Evolutionary conservation across 116 monocot species (phyloP).

Genomic region (Papilionanthe hybrid): DNA sequence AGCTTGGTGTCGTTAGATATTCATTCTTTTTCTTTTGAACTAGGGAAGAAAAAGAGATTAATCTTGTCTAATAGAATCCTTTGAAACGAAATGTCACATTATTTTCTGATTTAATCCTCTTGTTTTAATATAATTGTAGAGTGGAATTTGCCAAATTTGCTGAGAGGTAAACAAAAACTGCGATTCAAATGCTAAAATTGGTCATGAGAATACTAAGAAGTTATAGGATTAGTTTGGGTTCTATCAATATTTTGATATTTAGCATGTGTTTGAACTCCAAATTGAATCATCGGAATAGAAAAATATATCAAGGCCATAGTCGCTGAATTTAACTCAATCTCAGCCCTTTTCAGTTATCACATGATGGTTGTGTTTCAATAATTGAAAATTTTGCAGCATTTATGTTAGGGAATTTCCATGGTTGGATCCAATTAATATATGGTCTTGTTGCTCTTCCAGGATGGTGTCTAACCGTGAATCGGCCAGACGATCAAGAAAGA

Average conservation of each 20-base stretch:
- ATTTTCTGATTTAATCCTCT: neutral
- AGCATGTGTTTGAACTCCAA: neutral
- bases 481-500: slow-evolving; percentile 21
- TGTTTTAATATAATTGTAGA: neutral
- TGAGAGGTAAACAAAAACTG: neutral
- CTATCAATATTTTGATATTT: neutral
- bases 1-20: neutral
- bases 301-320: neutral
- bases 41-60: neutral
- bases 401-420: too few species aligned
- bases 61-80: neutral
- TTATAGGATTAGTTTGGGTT: neutral
- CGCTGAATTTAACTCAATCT: neutral
- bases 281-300: neutral
- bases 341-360: neutral
- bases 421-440: too few species aligned
- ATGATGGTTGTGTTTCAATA: neutral
- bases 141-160: neutral
- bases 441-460: neutral
- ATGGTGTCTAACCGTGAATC: too few species aligned
- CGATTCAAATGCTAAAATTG: neutral
- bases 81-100: neutral
- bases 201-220: neutral
- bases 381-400: neutral
- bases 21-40: neutral